Base-by-base conservation (phyloP, 2,329 filamentous ascomycete genomes). In the Purpureocillium takamizusanense region DNA sequence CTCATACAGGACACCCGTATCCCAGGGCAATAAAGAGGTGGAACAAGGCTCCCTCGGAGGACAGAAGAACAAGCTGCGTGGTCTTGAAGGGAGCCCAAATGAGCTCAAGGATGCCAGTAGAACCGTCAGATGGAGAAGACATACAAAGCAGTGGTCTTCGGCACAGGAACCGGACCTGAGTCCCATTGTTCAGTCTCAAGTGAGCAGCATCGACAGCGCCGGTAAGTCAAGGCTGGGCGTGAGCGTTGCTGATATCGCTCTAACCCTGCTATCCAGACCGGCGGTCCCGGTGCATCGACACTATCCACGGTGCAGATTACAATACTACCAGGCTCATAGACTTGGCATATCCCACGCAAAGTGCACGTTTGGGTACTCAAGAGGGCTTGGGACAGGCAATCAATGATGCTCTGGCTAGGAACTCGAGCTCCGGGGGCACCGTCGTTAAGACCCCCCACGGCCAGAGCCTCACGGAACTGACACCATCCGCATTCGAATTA, bases 121-220 rank as follows among this genome's bases (percentile, higher is more conserved):
- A 51, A 61, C 39, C 45, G 52, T 68, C 3, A 62, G 50, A 44
- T 76, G 68, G 72, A 62, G 56, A 39, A 61, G 61, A 17, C 59
- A 66, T 17, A 60, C 58, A 2, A 59, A 62, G 15, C 65, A 70
- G 39, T 76, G 72, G 72, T 72, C 67, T 4, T 74, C 69, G 4
- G 63, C 63, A 1, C 65, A 65, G 17, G 68, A 72, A 42, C 69
- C 72, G 10, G 55, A 57, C 7, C 48, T 76, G 33, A 73, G 67
- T 36, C 68, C 70, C 11, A 72, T 74, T 37, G 53, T 62, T 15
- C 64, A 71, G 49, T 71, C 68, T 44, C 38, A 48, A 23, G 42
- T 51, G 44, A 53, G 48, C 28, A 53, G 52, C 16, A 42, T 44
- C 2, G 38, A 47, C 3, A 42, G 45, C 29, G 53, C 53, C 39